Percentiles rank a stretch among this genome's conserved stretches.
phyloP scores from a whole-genome alignment of 176 grass and related monocot genomes.

The Aegilops speltoides region DNA sequence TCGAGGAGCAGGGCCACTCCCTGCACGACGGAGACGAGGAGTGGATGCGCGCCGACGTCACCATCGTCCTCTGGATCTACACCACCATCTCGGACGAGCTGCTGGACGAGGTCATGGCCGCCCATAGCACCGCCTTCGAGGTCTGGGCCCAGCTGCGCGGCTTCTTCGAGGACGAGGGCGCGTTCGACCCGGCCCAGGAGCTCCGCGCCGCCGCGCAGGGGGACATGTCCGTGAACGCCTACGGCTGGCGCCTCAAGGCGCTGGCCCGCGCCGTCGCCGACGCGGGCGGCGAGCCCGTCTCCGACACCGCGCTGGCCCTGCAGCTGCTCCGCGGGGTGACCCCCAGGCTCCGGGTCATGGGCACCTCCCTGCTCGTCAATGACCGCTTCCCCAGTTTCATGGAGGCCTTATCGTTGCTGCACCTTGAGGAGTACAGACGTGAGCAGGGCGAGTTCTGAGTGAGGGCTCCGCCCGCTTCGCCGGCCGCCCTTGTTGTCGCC shows the following conservation, averaged over 20 bases:
- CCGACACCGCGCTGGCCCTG: neutral
- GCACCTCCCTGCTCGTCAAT: neutral
- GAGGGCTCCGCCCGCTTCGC: neutral
- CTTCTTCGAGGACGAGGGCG: neutral
- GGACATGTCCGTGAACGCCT: neutral
- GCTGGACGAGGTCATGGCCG: neutral
- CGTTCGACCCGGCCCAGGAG: neutral
- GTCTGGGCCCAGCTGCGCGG: neutral
- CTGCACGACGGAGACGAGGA: neutral
- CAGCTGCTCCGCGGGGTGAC: neutral
- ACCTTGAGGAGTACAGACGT: neutral
- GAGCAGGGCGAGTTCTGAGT: neutral
- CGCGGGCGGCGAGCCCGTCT: neutral
- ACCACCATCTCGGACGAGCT: neutral
- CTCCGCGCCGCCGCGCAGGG: neutral
- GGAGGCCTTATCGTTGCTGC: neutral
- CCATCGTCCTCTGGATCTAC: neutral
- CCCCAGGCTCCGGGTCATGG: neutral
- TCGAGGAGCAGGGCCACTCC: neutral
- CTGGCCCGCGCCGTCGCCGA: neutral
- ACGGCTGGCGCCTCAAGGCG: neutral
- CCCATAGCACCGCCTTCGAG: neutral
- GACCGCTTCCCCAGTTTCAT: neutral
- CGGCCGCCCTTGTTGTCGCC: no score
- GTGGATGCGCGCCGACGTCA: neutral